Evolutionary conservation across 768 basidiomycete species (phyloP).

Genomic region (Pisolithus orientalis): DNA sequence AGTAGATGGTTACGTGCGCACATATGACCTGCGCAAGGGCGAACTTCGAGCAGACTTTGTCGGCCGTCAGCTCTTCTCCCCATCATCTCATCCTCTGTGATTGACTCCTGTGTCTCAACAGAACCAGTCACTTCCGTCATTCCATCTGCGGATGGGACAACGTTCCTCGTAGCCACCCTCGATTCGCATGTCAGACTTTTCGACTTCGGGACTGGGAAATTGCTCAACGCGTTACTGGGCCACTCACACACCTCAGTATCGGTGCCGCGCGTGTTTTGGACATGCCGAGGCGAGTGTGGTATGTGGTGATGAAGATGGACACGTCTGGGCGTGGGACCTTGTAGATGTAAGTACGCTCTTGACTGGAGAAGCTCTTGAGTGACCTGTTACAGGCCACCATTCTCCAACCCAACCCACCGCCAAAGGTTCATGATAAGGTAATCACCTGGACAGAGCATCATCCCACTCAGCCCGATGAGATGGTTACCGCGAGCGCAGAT

Average conservation of each 20-base stretch:
- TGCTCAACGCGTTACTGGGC: conserved; percentile 80
- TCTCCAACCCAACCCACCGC: conserved; percentile 67
- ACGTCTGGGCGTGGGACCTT: conserved; percentile 90
- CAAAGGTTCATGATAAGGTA: conserved; percentile 72
- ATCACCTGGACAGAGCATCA: conserved; percentile 93
- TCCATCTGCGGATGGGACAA: conserved; percentile 73
- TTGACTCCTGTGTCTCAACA: conserved; percentile 23
- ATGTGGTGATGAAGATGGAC: conserved; percentile 87
- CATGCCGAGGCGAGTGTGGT: conserved; percentile 76
- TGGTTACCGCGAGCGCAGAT: conserved; percentile 87
- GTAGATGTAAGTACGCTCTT: conserved; percentile 57
- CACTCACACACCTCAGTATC: conserved; percentile 71
- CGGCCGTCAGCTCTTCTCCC: conserved; percentile 56
- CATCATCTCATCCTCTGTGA: background rate
- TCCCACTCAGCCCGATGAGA: conserved; percentile 71
- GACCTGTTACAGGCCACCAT: conserved; percentile 51
- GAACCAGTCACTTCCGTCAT: conserved; percentile 84
- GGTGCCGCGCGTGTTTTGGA: conserved; percentile 77
- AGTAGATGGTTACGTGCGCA: conserved; percentile 87
- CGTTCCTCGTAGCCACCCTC: conserved; percentile 75
- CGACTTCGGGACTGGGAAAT: conserved; percentile 74
- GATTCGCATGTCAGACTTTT: conserved; percentile 84
- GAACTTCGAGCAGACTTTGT: conserved; percentile 85
- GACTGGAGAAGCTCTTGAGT: background rate
- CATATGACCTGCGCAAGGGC: conserved; percentile 93